A percentile compares a stretch with the other conserved stretches of the same genome.
These are phyloP conservation scores for Backusella macrospora DNA, from an alignment of 192 early-diverging fungal species.

Conservation along the genomic window DNA sequence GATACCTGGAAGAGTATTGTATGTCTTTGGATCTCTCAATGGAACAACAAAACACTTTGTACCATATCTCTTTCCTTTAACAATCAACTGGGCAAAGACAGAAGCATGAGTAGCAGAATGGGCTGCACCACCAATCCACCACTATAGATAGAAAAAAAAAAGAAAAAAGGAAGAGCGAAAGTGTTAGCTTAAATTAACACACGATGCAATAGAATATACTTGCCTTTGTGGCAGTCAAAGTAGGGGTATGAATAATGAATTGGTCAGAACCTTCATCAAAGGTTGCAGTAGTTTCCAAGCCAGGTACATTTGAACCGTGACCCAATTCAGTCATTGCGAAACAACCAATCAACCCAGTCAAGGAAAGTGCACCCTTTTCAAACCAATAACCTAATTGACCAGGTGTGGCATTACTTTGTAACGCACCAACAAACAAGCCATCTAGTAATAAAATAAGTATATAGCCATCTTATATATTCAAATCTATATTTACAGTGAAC, in stretches of 20 bases:
- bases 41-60: slow-evolving; percentile 90
- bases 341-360: slow-evolving; percentile 86
- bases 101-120: slow-evolving; percentile 83
- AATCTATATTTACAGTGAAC: slow-evolving; percentile 66
- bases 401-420: slow-evolving; percentile 84
- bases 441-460: slow-evolving; percentile 18
- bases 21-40: slow-evolving; percentile 82
- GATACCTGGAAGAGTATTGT: slow-evolving; percentile 79
- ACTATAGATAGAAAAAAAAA: slow-evolving; percentile 35
- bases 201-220: not conserved
- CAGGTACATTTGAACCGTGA: slow-evolving; percentile 88
- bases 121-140: slow-evolving; percentile 97
- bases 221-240: slow-evolving; percentile 76
- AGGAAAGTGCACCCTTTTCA: slow-evolving; percentile 78
- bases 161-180: not conserved
- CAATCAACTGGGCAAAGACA: slow-evolving; percentile 84
- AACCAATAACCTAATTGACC: slow-evolving; percentile 88
- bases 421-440: slow-evolving; percentile 89
- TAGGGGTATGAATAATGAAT: slow-evolving; percentile 84
- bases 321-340: slow-evolving; percentile 94
- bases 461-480: slow-evolving; percentile 5
- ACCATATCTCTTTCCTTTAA: slow-evolving; percentile 82
- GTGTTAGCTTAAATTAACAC: not conserved
- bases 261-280: slow-evolving; percentile 81
- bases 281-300: slow-evolving; percentile 91